These are phyloP conservation scores for Ambrosia hybrid DNA, from an alignment of 140 eudicot genomes.

Conservation along the genomic window DNA sequence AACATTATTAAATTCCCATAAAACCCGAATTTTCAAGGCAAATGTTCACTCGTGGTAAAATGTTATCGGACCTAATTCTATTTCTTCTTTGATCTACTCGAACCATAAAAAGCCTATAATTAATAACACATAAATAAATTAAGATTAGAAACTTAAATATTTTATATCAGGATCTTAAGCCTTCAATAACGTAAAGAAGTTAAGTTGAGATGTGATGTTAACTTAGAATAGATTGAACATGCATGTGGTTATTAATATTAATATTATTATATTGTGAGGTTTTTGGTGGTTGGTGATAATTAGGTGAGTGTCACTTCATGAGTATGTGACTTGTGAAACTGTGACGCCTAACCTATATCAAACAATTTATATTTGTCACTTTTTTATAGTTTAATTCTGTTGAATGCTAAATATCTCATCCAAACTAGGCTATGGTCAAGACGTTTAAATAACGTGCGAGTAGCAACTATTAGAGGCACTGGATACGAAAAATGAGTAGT, in stretches of 20 bases:
- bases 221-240: constrained; percentile 1
- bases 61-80: too few species aligned
- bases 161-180: background rate
- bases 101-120: background rate
- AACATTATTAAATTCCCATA: background rate
- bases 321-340: constrained; percentile 23
- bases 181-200: background rate
- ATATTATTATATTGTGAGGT: background rate
- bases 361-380: background rate
- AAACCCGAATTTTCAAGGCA: too few species aligned
- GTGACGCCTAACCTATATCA: constrained; percentile 23
- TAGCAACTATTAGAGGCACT: background rate
- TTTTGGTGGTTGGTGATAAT: constrained; percentile 30
- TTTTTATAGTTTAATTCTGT: background rate
- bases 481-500: background rate
- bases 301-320: constrained; percentile 39
- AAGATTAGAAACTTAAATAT: background rate
- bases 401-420: too few species aligned
- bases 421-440: constrained; percentile 2
- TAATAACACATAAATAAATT: background rate
- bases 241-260: too few species aligned
- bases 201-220: background rate
- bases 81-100: too few species aligned
- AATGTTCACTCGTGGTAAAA: too few species aligned
- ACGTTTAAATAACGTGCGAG: background rate